Conservation (phyloP, 805 yeast genomes). For the Yarrowia hollandica region DNA sequence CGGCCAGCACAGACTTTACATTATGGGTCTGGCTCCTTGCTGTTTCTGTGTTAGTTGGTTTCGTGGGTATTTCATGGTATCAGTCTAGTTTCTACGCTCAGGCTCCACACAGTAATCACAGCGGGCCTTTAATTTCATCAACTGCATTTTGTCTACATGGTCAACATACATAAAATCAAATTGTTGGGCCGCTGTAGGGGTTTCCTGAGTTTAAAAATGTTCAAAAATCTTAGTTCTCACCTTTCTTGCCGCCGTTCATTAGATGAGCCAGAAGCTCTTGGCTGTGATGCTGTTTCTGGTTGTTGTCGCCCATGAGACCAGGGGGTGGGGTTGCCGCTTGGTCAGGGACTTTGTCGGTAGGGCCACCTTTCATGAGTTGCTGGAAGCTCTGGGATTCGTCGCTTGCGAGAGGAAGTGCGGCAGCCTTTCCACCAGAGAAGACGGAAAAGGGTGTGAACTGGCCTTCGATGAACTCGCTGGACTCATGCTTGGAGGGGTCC, state of each 20-base stretch:
- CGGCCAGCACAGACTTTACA: conserved; percentile 7
- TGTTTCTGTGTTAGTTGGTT: conserved; percentile 10
- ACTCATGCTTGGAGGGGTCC: conserved; percentile 19
- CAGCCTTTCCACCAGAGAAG: conserved; percentile 9
- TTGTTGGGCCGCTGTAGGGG: conserved; percentile 28
- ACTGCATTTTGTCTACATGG: conserved; percentile 29
- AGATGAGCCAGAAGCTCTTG: conserved; percentile 29
- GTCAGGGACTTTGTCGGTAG: conserved; percentile 17
- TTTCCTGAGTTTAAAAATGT: conserved; percentile 26
- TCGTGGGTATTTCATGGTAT: neutral
- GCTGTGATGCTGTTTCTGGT: conserved; percentile 28
- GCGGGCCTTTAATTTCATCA: conserved; percentile 27
- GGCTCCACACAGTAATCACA: conserved; percentile 14
- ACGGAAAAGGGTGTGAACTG: conserved; percentile 24
- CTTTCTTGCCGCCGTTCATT: conserved; percentile 30
- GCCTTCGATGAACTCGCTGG: conserved; percentile 1
- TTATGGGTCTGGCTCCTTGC: neutral
- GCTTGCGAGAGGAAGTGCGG: conserved; percentile 11
- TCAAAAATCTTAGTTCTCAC: conserved; percentile 29
- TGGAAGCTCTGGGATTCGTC: conserved; percentile 22
- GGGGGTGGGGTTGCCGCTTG: conserved; percentile 30
- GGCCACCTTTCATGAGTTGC: conserved; percentile 18
- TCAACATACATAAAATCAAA: conserved; percentile 30
- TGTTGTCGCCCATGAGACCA: conserved; percentile 20
- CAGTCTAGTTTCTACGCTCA: conserved; percentile 4